Evolutionary conservation across 768 basidiomycete genomes (phyloP), one percentile per base, ranked within the genome.

Genomic region (Boletus sp.): DNA sequence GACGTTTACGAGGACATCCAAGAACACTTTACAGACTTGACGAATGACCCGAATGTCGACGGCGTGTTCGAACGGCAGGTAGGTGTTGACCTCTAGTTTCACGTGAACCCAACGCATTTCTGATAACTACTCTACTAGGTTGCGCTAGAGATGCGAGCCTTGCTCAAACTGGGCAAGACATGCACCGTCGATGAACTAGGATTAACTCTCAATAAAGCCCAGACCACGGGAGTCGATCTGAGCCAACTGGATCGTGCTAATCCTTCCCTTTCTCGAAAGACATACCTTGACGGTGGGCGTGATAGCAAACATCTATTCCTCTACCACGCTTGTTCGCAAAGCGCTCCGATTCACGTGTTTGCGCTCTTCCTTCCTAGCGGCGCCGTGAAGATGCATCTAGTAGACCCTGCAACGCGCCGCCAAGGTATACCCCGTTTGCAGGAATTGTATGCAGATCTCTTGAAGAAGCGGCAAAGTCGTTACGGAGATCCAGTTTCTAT

Each of bases 61-160:
- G 94, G 93, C 1, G 90, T 97, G 4, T 99, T 88, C 65, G 97
- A 99, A 74, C 79, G 88, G 18, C 94, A 98, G 81, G 92, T 94
- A 61, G 42, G 78, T 62, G 3, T 48, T 48, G 17, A 10, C 28
- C 2, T 30, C 51, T 14, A 15, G 10, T 33, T 8, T 18, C 44
- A 7, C 33, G 35, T 14, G 24, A 44, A 48, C 29, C 1, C 1
- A 20, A 20, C 17, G 7, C 29, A 17, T 54, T 28, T 39, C 30
- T 54, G 28, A 54, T 45, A 32, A 52, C 35, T 36, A 12, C 14
- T 55, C 8, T 28, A 41, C 24, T 56, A 94, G 93, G 80, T 98
- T 15, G 92, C 97, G 8, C 81, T 96, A 17, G 75, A 87, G 47
- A 80, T 90, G 54, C 89, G 96, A 35, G 92, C 86, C 5, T 68